These are phyloP conservation scores for Entomortierella lignicola DNA, from an alignment of 192 early-diverging fungal genomes.

Conservation along the genomic window DNA sequence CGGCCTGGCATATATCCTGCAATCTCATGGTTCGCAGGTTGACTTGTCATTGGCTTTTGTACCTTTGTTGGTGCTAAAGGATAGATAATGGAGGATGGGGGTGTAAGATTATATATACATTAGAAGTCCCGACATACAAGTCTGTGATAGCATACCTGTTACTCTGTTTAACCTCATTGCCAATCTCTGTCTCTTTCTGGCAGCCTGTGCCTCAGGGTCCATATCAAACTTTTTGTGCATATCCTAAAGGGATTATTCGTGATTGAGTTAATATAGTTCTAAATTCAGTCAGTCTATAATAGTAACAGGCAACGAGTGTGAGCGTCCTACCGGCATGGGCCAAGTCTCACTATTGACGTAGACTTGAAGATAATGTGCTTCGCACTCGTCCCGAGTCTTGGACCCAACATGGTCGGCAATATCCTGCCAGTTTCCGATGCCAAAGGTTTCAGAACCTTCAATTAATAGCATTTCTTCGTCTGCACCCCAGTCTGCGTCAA, in stretches of 20 bases:
- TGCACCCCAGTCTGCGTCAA: conserved; percentile 91
- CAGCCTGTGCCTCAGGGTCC: conserved; percentile 56
- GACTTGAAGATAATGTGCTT: conserved; percentile 88
- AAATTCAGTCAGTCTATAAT: background rate
- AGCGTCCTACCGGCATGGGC: conserved; percentile 87
- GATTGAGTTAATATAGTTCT: background rate
- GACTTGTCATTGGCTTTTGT: conserved; percentile 77
- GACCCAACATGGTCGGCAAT: conserved; percentile 94
- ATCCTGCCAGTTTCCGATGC: conserved; percentile 98
- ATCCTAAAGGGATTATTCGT: too few relatives aligned
- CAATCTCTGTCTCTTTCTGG: conserved; percentile 51
- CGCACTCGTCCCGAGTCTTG: conserved; percentile 88
- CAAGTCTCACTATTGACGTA: conserved; percentile 82
- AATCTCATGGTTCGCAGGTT: conserved; percentile 96
- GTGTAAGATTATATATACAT: background rate
- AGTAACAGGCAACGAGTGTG: background rate
- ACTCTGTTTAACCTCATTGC: conserved; percentile 27
- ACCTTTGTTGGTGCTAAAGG: conserved; percentile 29
- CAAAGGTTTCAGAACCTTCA: conserved; percentile 90
- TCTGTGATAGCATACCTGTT: conserved; percentile 19
- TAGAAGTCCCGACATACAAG: conserved; percentile 1
- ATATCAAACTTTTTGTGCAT: conserved; percentile 78
- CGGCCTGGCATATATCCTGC: conserved; percentile 98
- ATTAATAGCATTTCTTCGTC: conserved; percentile 96
- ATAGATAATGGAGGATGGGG: background rate